phyloP scores from a whole-genome alignment of 176 grass and related monocot species.

The Carex kokanica region DNA sequence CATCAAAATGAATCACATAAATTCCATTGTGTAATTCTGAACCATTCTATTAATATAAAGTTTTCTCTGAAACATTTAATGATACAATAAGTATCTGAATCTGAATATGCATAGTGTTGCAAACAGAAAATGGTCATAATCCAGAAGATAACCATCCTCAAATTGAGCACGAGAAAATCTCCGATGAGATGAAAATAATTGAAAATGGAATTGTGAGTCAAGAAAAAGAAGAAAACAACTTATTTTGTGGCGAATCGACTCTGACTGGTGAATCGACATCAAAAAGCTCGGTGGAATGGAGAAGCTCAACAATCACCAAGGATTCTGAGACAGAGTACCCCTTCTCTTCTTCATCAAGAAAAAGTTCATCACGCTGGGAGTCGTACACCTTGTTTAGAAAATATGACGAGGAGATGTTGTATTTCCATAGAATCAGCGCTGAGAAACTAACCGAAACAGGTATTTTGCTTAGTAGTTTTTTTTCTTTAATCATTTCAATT shows the following conservation, averaged over 20 bases:
- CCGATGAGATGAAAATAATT: background rate
- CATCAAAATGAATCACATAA: background rate
- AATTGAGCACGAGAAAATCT: background rate
- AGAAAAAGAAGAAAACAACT: conserved; percentile 28
- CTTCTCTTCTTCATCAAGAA: conserved; percentile 86
- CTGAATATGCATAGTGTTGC: background rate
- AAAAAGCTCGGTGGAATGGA: conserved; percentile 97
- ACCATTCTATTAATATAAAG: background rate
- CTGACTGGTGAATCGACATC: conserved; percentile 90
- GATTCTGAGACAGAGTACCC: conserved; percentile 83
- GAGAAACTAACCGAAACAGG: conserved; percentile 96
- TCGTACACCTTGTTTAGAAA: conserved; percentile 76
- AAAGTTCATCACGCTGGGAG: conserved; percentile 90
- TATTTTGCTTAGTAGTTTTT: background rate
- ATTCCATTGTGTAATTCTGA: background rate
- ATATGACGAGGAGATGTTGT: conserved; percentile 96
- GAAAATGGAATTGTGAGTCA: conserved; percentile 21
- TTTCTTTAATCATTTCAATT: background rate
- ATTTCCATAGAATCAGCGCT: conserved; percentile 76
- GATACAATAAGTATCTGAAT: background rate
- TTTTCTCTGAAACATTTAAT: background rate
- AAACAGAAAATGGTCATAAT: conserved; percentile 15
- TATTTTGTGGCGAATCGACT: conserved; percentile 41
- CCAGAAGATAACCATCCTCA: conserved; percentile 1
- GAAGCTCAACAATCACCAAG: conserved; percentile 64